Evolutionary conservation across 2,329 filamentous ascomycete genomes (phyloP), one percentile per base, ranked within the genome.

Genomic region (Sporothrix brasiliensis): DNA sequence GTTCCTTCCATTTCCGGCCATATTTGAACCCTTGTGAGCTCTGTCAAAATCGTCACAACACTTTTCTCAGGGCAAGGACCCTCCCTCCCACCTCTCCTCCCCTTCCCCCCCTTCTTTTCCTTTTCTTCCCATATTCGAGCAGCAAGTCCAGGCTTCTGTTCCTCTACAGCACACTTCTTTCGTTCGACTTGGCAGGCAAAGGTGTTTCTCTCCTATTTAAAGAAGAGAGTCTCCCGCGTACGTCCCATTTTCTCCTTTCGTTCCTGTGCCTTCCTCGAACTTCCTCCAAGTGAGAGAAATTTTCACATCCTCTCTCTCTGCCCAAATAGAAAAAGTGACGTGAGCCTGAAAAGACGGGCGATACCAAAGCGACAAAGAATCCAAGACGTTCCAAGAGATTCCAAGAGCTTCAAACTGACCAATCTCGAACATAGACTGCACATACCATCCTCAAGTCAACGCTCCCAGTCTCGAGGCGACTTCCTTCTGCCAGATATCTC

Each of bases 401-500:
- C 44, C n/a, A n/a, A 61, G 19, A 61, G n/a, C 34, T 14, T 7
- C 41, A 49, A 6, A 14, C 66, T 53, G 14, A 67, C 65, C 14
- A 30, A 19, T n/a, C 13, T 21, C 24, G 6, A 50, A 34, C 14
- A 34, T 13, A 66, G 61, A 44, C 70, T 70, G 9, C 70, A 73
- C 21, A 66, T 56, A 2, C 39, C 69, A 7, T 24, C 50, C 0
- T 1, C 54, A 1, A 69, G 68, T 14, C 44, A 68, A 2, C 53
- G 27, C 0, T 69, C 72, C 13, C 58, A 41, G 11, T 68, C 69
- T 7, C 61, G 70, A 13, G 56, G 56, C n/a, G 27, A 52, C 30
- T 71, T 73, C 6, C 67, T 75, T 9, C 73, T 67, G 44, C 71
- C 77, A 71, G 74, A 77, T 58, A 67, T 72, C 39, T 67, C 74